Conservation (phyloP, 176 grass and related monocot species). For the barley (Hordeum vulgare) region MorexV3_pseudomolecules_assembly NC_058522.1:81792281-81792780, state of each 20-base stretch:
- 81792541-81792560: not conserved
- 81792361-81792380: not conserved
- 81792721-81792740: constrained; percentile 58
- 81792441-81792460: not conserved
- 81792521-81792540: constrained; percentile 3
- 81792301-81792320: not conserved
- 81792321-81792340: not conserved
- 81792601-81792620: not conserved
- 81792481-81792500: not conserved
- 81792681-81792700: constrained; percentile 6
- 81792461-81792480: not conserved
- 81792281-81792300: not conserved
- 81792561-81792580: not conserved
- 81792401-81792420: not conserved
- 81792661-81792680: constrained; percentile 12
- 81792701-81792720: constrained; percentile 41
- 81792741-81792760: constrained; percentile 49
- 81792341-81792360: not conserved
- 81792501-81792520: constrained; percentile 21
- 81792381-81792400: not conserved
- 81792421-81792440: not conserved
- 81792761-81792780: constrained; percentile 36
- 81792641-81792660: constrained; percentile 14
- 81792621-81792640: not conserved
- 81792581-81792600: not conserved